Evolutionary conservation across 2,329 filamentous ascomycete species (phyloP).

Genomic region (Thermothelomyces thermophilus): DNA sequence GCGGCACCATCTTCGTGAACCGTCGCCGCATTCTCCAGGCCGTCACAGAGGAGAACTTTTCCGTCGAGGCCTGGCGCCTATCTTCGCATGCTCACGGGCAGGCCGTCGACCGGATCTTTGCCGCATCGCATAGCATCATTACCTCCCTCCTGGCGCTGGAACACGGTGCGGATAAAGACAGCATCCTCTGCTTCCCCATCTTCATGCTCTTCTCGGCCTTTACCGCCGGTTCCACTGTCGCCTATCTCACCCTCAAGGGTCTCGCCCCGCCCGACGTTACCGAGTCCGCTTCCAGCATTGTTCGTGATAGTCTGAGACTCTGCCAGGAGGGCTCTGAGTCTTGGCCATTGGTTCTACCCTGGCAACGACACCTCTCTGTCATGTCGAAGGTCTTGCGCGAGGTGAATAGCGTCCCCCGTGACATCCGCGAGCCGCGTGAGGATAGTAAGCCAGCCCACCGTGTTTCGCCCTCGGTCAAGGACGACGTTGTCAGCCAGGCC

Average conservation of each 20-base stretch:
- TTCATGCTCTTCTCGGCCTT: slow-evolving; percentile 59
- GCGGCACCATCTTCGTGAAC: slow-evolving; percentile 55
- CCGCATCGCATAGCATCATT: slow-evolving; percentile 53
- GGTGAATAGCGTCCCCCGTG: slow-evolving; percentile 36
- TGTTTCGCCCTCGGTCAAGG: slow-evolving; percentile 41
- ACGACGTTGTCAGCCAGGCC: slow-evolving; percentile 48
- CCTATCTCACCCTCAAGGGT: slow-evolving; percentile 56
- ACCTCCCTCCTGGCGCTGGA: slow-evolving; percentile 50
- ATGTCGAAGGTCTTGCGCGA: slow-evolving; percentile 56
- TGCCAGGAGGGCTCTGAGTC: slow-evolving; percentile 53
- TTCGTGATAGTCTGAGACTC: slow-evolving; percentile 52
- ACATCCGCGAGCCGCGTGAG: slow-evolving; percentile 31
- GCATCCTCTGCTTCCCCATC: slow-evolving; percentile 54
- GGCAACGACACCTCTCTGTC: slow-evolving; percentile 53
- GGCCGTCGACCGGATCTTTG: slow-evolving; percentile 50
- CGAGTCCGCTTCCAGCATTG: slow-evolving; percentile 51
- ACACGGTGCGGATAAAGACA: slow-evolving; percentile 50
- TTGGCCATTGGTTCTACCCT: slow-evolving; percentile 54
- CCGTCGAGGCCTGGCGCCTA: slow-evolving; percentile 47
- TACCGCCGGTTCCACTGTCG: slow-evolving; percentile 54
- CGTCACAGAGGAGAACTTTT: slow-evolving; percentile 47
- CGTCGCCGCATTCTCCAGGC: slow-evolving; percentile 53
- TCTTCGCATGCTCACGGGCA: slow-evolving; percentile 43
- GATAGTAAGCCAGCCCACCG: slow-evolving; percentile 29
- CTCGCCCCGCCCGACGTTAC: slow-evolving; percentile 49